Conservation (phyloP, 257 asterid genomes). For the Gentiana straminea region DNA sequence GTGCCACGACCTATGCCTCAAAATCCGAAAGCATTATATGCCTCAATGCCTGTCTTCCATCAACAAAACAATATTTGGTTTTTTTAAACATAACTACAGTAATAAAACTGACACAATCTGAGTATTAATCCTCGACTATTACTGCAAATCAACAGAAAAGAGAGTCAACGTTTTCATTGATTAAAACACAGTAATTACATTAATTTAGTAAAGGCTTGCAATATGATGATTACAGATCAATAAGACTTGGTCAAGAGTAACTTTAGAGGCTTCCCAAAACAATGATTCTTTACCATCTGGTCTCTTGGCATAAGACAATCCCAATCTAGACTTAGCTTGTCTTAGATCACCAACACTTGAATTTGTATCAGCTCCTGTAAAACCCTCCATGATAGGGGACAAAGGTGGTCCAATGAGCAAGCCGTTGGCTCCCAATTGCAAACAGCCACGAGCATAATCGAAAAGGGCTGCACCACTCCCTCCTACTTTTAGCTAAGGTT, state of each 20-base stretch:
- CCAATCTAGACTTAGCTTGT: too few species aligned
- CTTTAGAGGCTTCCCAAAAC: constrained; percentile 64
- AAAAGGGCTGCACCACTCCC: constrained; percentile 90
- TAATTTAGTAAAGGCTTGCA: constrained; percentile 55
- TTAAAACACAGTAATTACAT: too few species aligned
- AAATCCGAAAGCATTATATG: too few species aligned
- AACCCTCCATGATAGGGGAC: constrained; percentile 86
- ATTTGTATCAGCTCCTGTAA: constrained; percentile 75
- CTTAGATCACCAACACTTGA: constrained; percentile 58
- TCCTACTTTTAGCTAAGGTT: constrained; percentile 56
- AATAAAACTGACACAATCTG: too few species aligned
- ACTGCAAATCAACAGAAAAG: too few species aligned
- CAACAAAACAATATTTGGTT: too few species aligned
- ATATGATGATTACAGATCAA: constrained; percentile 75
- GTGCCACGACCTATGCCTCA: too few species aligned
- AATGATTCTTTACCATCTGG: constrained; percentile 48
- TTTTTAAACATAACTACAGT: too few species aligned
- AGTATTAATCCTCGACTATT: too few species aligned
- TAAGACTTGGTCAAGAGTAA: constrained; percentile 42
- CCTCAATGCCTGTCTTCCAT: too few species aligned
- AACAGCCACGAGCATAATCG: constrained; percentile 88
- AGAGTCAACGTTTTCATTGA: too few species aligned
- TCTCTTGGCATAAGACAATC: too few species aligned
- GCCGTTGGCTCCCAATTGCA: constrained; percentile 89
- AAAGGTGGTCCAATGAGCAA: constrained; percentile 74